Evolutionary conservation across 305 asterid species (phyloP), one percentile per base, ranked within the genome.

Genomic region (Ilex paraguariensis): DNA sequence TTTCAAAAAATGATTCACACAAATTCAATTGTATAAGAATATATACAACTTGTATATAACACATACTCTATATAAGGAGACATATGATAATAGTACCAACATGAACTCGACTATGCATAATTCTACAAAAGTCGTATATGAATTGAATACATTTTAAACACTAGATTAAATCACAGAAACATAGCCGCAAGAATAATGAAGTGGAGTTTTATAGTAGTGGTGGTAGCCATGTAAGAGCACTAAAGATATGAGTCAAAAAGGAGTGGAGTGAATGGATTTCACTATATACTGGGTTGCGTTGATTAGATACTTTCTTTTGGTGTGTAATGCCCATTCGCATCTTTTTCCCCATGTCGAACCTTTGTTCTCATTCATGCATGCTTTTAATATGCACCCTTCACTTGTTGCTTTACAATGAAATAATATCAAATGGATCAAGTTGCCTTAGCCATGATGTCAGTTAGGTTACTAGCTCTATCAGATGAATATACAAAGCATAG

Each of bases 391-490:
- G 52, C 52, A 46, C 52, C 52, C 52, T 46, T 46, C 52, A 46
- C 13, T 46, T 46, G 52, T 46, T 11, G 14, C 31, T 66, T 56
- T 10, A 7, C 46, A 33, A 61, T 42, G 30, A 4, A 13, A 60
- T 10, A 42, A 57, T 13, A 58, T 13, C 52, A 59, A 3, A 14
- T 13, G 30, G 60, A 50, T 54, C 66, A 68, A 72, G 66, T 77
- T 76, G 75, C 66, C 72, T 65, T 70, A 70, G 65, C 59, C 74
- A 59, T 67, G 81, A 75, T 77, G 81, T 81, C 76, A 75, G 48
- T 56, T 63, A 40, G 57, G 65, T 73, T 67, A 67, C 57, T 48
- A 15, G 54, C 31, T 49, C 17, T 49, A 30, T 31, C 32, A 49
- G 15, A 67, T 63, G 49, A 59, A 66, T 61, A 30, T 15, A 44